Evolutionary conservation across 106 monocot species (phyloP).

Genomic region (Alisma plantagoaquatica): DNA sequence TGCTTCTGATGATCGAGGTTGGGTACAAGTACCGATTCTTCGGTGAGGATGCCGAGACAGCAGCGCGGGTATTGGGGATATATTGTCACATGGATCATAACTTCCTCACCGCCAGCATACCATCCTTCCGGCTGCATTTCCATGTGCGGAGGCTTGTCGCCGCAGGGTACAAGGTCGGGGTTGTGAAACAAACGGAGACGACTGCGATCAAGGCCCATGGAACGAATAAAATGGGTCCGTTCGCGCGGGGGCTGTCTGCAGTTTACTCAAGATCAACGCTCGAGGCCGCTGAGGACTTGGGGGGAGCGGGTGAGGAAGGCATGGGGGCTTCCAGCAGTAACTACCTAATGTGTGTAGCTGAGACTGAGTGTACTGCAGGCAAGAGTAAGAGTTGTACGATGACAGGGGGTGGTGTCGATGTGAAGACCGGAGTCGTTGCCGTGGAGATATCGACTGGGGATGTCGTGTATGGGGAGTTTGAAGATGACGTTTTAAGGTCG

Average conservation of each 20-base stretch:
- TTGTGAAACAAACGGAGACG: slow-evolving; percentile 95
- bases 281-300: slow-evolving; percentile 71
- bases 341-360: slow-evolving; percentile 71
- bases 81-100: slow-evolving; percentile 59
- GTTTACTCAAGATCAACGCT: slow-evolving; percentile 79
- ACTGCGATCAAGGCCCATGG: slow-evolving; percentile 83
- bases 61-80: slow-evolving; percentile 68
- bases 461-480: slow-evolving; percentile 78
- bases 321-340: slow-evolving; percentile 17
- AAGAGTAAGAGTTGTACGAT: slow-evolving; percentile 13
- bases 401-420: slow-evolving; percentile 34
- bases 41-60: slow-evolving; percentile 70
- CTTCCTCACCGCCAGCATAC: slow-evolving; percentile 86
- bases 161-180: slow-evolving; percentile 89
- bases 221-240: slow-evolving; percentile 53
- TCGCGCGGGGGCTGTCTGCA: slow-evolving; percentile 53
- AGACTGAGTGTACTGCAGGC: slow-evolving; percentile 19
- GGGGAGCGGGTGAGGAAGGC: slow-evolving; percentile 26
- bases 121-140: slow-evolving; percentile 64
- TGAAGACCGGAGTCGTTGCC: slow-evolving; percentile 62
- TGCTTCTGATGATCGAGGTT: slow-evolving; percentile 87
- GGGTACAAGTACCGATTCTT: slow-evolving; percentile 93
- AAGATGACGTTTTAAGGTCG: slow-evolving; percentile 66
- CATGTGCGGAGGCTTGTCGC: slow-evolving; percentile 70
- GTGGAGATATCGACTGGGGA: slow-evolving; percentile 90